Evolutionary conservation across 768 basidiomycete species (phyloP).

Genomic region (Amylocystis lapponica): DNA sequence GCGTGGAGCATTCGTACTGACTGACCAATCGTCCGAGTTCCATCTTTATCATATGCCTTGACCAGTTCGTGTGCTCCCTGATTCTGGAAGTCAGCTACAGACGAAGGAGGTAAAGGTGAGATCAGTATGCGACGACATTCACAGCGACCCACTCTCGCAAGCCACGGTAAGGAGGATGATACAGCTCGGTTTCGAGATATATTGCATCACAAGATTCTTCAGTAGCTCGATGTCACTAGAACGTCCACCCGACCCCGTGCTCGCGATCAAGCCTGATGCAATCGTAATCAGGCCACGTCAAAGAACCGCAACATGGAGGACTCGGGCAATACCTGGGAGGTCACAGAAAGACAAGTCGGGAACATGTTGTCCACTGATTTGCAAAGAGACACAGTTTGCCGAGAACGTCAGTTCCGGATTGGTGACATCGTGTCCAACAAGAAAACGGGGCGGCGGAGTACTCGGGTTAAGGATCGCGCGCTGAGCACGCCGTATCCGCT

Average conservation of each 20-base stretch:
- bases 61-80: slow-evolving; percentile 66
- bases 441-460: slow-evolving; percentile 27
- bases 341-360: slow-evolving; percentile 29
- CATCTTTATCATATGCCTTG: slow-evolving; percentile 50
- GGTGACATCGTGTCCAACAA: slow-evolving; percentile 24
- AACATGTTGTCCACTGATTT: slow-evolving; percentile 24
- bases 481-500: slow-evolving; percentile 61
- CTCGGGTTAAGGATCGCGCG: slow-evolving; percentile 59
- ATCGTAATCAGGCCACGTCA: slow-evolving; percentile 49
- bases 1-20: not conserved
- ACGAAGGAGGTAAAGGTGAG: not conserved
- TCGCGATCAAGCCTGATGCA: slow-evolving; percentile 51
- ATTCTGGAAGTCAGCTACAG: slow-evolving; percentile 69
- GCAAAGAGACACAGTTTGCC: slow-evolving; percentile 23
- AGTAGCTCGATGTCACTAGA: slow-evolving; percentile 56
- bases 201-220: slow-evolving; percentile 46
- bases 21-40: slow-evolving; percentile 69
- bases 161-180: slow-evolving; percentile 53
- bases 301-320: not conserved
- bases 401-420: slow-evolving; percentile 22
- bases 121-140: not conserved
- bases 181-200: slow-evolving; percentile 53
- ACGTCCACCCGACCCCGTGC: slow-evolving; percentile 31
- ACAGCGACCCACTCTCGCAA: slow-evolving; percentile 48
- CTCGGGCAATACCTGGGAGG: slow-evolving; percentile 20